Evolutionary conservation across 257 asterid genomes (phyloP).

Genomic region (Lycium ferocissimum): DNA sequence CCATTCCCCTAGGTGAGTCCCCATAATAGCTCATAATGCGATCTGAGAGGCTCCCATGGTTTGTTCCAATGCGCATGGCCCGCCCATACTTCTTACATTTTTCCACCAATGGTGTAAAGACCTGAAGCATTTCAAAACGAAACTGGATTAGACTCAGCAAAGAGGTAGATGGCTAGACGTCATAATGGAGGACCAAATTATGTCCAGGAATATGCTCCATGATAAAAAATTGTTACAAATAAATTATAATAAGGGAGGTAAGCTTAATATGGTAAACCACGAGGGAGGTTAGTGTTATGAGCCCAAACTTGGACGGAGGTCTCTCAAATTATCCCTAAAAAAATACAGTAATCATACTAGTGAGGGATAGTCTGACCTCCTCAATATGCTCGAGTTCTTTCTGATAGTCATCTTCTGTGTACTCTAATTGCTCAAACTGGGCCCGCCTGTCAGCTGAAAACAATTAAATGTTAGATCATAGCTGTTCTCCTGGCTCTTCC

Average conservation of each 20-base stretch:
- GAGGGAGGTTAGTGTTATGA: too few relatives aligned
- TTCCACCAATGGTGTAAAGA: constrained; percentile 95
- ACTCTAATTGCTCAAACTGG: constrained; percentile 91
- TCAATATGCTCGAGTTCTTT: constrained; percentile 98
- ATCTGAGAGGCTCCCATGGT: constrained; percentile 99
- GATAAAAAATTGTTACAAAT: neutral
- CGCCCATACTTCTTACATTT: constrained; percentile 94
- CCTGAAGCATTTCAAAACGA: constrained; percentile 48
- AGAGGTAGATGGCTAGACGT: neutral
- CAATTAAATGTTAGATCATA: constrained; percentile 27
- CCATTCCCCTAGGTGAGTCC: constrained; percentile 99
- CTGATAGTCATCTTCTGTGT: constrained; percentile 95
- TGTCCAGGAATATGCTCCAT: neutral
- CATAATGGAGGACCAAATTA: neutral
- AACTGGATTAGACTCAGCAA: constrained; percentile 26
- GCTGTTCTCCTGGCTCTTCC: neutral
- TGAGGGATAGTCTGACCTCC: constrained; percentile 55
- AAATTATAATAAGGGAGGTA: too few relatives aligned
- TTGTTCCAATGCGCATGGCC: constrained; percentile 98
- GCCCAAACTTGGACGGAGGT: too few relatives aligned
- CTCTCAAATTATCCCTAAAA: neutral
- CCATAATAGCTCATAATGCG: constrained; percentile 98
- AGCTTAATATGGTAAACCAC: too few relatives aligned
- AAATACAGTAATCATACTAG: neutral
- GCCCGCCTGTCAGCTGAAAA: constrained; percentile 98